Evolutionary conservation across 106 monocot genomes (phyloP), one percentile per base, ranked within the genome.

Genomic region (Platanthera zijinensis): DNA sequence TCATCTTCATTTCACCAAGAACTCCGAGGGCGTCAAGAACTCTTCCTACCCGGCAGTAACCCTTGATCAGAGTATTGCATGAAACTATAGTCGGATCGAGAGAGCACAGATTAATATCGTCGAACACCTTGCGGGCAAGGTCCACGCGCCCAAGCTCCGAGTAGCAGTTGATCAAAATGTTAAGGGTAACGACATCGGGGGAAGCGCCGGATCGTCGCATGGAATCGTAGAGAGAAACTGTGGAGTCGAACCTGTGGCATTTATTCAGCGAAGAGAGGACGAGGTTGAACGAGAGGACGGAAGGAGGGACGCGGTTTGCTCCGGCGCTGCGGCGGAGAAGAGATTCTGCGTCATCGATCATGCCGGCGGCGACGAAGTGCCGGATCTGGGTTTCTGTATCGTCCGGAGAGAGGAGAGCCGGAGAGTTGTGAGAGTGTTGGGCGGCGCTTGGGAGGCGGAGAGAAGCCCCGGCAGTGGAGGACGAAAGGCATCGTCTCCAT

Each of bases 21-120:
- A 82, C 46, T 39, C 68, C 54, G 22, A 82, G 77, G 6, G 79
- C 84, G 49, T 84, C 82, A 7, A 13, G 21, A 19, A 76, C 18
- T 57, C 73, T 56, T 6, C 80, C 76, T 10, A 71, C 39, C 18
- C 12, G 57, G 57, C 79, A 84, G 56, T 77, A 80, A 6, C 82
- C 78, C 66, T 88, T 88, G 74, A 88, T 82, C 52, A 88, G 71
- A 49, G 87, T 88, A 52, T 88, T 88, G 80, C 45, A 84, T 15
- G 87, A 84, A 48, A 85, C 57, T 7, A 57, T 51, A 25, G 71
- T 85, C 6, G 82, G 84, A 14, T 39, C 7, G 15, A 52, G 39
- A 50, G 19, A 53, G 70, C 77, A 71, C 18, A 5, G 3, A 15
- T n/a, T 45, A 25, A 88, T 85, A 82, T 85, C 69, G 53, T 82